Evolutionary conservation across 495 filamentous ascomycete genomes (phyloP).

Genomic region (Penicillium flavigenum): DNA sequence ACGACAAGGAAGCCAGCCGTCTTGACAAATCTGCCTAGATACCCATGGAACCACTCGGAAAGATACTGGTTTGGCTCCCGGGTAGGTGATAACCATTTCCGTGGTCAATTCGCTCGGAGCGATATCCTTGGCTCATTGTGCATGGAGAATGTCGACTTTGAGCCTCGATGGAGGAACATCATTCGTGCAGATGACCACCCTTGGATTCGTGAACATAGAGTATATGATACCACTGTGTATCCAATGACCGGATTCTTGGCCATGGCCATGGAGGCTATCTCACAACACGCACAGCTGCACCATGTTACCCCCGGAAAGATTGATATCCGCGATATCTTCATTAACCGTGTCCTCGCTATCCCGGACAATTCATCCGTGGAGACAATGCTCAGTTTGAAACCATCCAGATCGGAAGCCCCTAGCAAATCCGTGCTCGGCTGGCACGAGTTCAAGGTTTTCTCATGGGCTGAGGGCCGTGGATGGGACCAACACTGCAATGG

Average conservation of each 20-base stretch:
- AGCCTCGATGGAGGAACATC: conserved; percentile 36
- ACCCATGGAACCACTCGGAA: conserved; percentile 39
- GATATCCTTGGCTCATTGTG: conserved; percentile 31
- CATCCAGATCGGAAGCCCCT: conserved; percentile 22
- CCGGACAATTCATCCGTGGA: conserved; percentile 37
- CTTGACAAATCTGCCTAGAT: conserved; percentile 36
- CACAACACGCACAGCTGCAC: conserved; percentile 40
- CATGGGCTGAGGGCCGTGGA: conserved; percentile 31
- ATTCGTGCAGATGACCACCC: conserved; percentile 35
- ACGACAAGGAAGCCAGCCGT: conserved; percentile 17
- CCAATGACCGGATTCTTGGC: conserved; percentile 53
- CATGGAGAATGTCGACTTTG: conserved; percentile 27
- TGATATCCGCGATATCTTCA: conserved; percentile 39
- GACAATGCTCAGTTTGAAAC: conserved; percentile 28
- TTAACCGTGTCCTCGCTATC: conserved; percentile 40
- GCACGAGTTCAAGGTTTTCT: conserved; percentile 46
- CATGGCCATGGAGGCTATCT: conserved; percentile 51
- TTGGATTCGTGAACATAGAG: conserved; percentile 46
- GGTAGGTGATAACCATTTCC: conserved; percentile 25
- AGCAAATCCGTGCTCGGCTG: conserved; percentile 34
- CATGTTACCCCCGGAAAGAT: conserved; percentile 24
- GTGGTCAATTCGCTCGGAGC: conserved; percentile 26
- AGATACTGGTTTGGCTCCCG: conserved; percentile 34
- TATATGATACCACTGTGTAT: conserved; percentile 44
- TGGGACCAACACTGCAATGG: conserved; percentile 48